A percentile compares a stretch with the other conserved stretches of the same genome.
Evolutionary conservation across 2,329 filamentous ascomycete species (phyloP).

Genomic region (Exophiala calicioides): DNA sequence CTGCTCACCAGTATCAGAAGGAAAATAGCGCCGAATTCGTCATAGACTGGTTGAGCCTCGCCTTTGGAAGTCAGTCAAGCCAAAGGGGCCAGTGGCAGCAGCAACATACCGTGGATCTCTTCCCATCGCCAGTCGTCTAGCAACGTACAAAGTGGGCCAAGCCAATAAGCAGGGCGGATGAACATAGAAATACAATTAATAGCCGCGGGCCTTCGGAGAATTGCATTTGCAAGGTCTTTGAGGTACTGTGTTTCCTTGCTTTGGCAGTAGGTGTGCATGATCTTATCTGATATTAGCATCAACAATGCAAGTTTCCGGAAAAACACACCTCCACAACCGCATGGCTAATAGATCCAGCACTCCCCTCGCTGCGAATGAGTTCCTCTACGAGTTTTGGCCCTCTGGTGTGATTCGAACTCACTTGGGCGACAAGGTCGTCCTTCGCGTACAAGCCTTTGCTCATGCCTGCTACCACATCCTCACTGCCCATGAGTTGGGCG

Average conservation of each 20-base stretch:
- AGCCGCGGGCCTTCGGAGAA: conserved; percentile 57
- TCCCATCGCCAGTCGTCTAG: conserved; percentile 67
- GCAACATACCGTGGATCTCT: conserved; percentile 56
- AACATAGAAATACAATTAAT: conserved; percentile 64
- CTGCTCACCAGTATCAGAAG: conserved; percentile 60
- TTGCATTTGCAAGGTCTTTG: conserved; percentile 60
- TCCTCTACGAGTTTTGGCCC: conserved; percentile 76
- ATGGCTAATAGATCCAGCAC: conserved; percentile 80
- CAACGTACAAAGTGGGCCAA: conserved; percentile 60
- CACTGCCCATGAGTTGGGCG: conserved; percentile 77
- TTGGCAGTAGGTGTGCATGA: conserved; percentile 59
- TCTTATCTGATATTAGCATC: conserved; percentile 30
- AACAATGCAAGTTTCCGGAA: background rate
- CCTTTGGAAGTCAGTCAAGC: conserved; percentile 38
- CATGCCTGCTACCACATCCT: conserved; percentile 77
- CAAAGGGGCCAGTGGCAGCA: too few species aligned
- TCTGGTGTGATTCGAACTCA: conserved; percentile 68
- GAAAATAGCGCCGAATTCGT: conserved; percentile 65
- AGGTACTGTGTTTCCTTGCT: conserved; percentile 64
- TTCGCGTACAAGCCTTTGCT: conserved; percentile 71
- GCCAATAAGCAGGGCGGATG: conserved; percentile 55
- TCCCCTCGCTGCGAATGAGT: conserved; percentile 86
- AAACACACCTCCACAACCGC: conserved; percentile 68
- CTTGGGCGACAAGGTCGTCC: conserved; percentile 75
- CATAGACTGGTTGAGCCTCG: conserved; percentile 65